These are phyloP conservation scores for Suhomyces terraborum DNA, from an alignment of 1,139 yeast species.

Conservation along the genomic window DNA sequence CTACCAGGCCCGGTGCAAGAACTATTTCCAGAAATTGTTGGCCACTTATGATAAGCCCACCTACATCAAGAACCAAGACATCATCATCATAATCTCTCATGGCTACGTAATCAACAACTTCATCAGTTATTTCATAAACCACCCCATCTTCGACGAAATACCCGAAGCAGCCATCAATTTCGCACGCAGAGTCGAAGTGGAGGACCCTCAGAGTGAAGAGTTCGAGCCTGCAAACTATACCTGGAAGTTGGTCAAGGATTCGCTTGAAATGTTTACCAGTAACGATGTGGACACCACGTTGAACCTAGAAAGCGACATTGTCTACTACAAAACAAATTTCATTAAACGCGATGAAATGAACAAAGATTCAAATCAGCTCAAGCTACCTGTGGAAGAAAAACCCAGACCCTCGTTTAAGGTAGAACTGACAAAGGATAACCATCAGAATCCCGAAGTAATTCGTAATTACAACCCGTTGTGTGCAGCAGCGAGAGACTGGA, in stretches of 20 bases:
- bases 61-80: slow-evolving; percentile 37
- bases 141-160: slow-evolving; percentile 50
- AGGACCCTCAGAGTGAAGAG: slow-evolving; percentile 16
- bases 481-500: slow-evolving; percentile 43
- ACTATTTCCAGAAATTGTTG: slow-evolving; percentile 44
- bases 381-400: slow-evolving; percentile 18
- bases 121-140: slow-evolving; percentile 44
- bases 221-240: slow-evolving; percentile 23
- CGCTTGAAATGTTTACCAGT: slow-evolving; percentile 33
- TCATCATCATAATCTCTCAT: slow-evolving; percentile 44
- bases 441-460: slow-evolving; percentile 4
- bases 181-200: slow-evolving; percentile 28
- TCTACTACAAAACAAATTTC: slow-evolving; percentile 49
- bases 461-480: slow-evolving; percentile 34
- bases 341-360: slow-evolving; percentile 40
- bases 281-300: slow-evolving; percentile 35
- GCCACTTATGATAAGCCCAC: slow-evolving; percentile 49
- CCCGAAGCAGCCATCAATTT: slow-evolving; percentile 45
- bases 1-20: slow-evolving; percentile 44
- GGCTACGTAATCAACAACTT: slow-evolving; percentile 48
- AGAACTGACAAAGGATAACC: slow-evolving; percentile 10
- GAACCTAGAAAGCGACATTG: slow-evolving; percentile 47
- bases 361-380: slow-evolving; percentile 10
- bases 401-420: slow-evolving; percentile 37
- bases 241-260: slow-evolving; percentile 42